Conservation (phyloP, 768 basidiomycete genomes). For the Lentinula aciculospora region DNA sequence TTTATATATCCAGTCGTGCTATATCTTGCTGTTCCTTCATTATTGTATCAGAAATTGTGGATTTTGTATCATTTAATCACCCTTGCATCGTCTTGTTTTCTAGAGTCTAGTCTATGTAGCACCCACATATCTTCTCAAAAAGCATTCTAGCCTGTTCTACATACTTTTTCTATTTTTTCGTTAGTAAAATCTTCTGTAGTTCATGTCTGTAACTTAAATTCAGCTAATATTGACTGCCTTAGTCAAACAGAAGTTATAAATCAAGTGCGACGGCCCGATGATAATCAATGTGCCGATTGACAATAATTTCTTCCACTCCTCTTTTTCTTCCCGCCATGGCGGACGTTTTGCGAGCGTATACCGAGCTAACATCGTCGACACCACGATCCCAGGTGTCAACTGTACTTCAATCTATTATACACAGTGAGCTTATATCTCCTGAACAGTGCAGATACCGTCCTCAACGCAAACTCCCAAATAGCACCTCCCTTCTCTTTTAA, state of each 20-base stretch:
- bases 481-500: conserved; percentile 46
- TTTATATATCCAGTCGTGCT: not conserved
- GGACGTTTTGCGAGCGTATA: conserved; percentile 39
- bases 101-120: not conserved
- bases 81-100: not conserved
- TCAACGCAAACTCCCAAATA: conserved; percentile 15
- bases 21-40: not conserved
- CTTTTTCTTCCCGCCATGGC: conserved; percentile 31
- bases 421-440: conserved; percentile 26
- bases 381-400: conserved; percentile 36
- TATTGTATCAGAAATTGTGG: not conserved
- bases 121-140: not conserved
- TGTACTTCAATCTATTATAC: conserved; percentile 46
- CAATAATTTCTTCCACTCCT: no score
- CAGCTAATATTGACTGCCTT: no score
- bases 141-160: not conserved
- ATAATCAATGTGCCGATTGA: no score
- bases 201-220: not conserved
- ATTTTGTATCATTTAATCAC: not conserved
- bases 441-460: not conserved
- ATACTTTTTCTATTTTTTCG: not conserved
- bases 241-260: no score
- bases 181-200: no score
- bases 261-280: not conserved
- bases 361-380: conserved; percentile 41